phyloP scores from a whole-genome alignment of 2,329 filamentous ascomycete species.

The Rutstroemia sp. region DNA sequence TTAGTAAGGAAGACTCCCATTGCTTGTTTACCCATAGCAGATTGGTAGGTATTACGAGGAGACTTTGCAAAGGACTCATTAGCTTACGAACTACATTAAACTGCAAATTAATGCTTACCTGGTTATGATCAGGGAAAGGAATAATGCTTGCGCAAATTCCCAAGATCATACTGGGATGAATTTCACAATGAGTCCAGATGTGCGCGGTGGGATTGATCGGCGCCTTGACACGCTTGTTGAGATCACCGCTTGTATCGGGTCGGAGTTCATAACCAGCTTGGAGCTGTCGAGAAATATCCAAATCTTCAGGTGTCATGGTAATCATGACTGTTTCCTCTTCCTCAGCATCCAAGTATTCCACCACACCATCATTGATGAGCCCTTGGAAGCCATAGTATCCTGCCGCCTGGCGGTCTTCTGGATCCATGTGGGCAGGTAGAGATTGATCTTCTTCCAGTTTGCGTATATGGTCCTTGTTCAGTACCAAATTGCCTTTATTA shows the following conservation, averaged over 20 bases:
- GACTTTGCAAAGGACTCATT: constrained; percentile 48
- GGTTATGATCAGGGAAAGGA: constrained; percentile 98
- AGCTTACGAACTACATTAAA: constrained; percentile 22
- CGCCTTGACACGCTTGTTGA: constrained; percentile 81
- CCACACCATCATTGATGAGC: constrained; percentile 73
- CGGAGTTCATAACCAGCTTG: constrained; percentile 56
- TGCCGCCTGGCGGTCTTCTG: constrained; percentile 46
- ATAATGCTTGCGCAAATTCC: constrained; percentile 99
- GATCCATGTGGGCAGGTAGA: constrained; percentile 50
- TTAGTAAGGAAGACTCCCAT: constrained; percentile 99
- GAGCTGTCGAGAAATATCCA: constrained; percentile 68
- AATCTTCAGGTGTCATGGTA: constrained; percentile 94
- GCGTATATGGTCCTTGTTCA: constrained; percentile 77
- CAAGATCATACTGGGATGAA: constrained; percentile 97
- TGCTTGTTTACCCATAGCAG: constrained; percentile 99
- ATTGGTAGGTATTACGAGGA: constrained; percentile 97
- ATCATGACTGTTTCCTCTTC: constrained; percentile 99
- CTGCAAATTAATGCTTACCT: constrained; percentile 42
- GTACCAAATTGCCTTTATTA: constrained; percentile 68
- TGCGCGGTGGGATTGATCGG: constrained; percentile 80
- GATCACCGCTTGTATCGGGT: constrained; percentile 60
- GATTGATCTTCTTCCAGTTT: constrained; percentile 68
- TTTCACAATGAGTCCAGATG: constrained; percentile 97
- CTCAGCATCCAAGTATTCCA: constrained; percentile 95
- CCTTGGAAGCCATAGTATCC: constrained; percentile 82